phyloP scores from a whole-genome alignment of 768 basidiomycete genomes.

The Hericium alpestre region DNA sequence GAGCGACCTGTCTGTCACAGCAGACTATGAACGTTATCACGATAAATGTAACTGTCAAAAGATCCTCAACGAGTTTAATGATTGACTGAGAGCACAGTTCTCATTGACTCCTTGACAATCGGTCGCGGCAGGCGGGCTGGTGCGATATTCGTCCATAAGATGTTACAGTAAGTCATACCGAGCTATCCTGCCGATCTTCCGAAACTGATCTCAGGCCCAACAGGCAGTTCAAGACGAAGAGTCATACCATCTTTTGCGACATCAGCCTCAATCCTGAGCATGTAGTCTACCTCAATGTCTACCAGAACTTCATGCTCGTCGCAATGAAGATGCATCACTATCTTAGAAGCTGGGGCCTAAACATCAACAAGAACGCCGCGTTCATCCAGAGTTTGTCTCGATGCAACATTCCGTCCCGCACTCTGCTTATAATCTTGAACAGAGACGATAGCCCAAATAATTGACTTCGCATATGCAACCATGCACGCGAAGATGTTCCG shows the following conservation, averaged over 20 bases:
- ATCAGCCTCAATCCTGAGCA: conserved; percentile 49
- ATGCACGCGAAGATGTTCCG: conserved; percentile 36
- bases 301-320: conserved; percentile 71
- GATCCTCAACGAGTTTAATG: too few species aligned
- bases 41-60: conserved; percentile 37
- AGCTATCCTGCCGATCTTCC: background rate
- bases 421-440: background rate
- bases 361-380: conserved; percentile 28
- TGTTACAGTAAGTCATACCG: conserved; percentile 52
- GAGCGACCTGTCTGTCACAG: conserved; percentile 62
- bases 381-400: conserved; percentile 46
- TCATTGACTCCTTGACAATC: conserved; percentile 62
- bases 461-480: conserved; percentile 44
- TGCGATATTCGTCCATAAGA: conserved; percentile 52
- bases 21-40: conserved; percentile 66
- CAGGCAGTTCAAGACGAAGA: conserved; percentile 63
- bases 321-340: conserved; percentile 86
- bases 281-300: conserved; percentile 70
- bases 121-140: conserved; percentile 58
- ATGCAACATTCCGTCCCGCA: background rate
- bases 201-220: background rate
- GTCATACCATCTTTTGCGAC: conserved; percentile 77
- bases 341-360: conserved; percentile 48
- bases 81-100: conserved; percentile 28
- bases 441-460: conserved; percentile 57